Base-by-base conservation (phyloP, 805 yeast genomes). In the Crinitomyces ghanaensis region DNA sequence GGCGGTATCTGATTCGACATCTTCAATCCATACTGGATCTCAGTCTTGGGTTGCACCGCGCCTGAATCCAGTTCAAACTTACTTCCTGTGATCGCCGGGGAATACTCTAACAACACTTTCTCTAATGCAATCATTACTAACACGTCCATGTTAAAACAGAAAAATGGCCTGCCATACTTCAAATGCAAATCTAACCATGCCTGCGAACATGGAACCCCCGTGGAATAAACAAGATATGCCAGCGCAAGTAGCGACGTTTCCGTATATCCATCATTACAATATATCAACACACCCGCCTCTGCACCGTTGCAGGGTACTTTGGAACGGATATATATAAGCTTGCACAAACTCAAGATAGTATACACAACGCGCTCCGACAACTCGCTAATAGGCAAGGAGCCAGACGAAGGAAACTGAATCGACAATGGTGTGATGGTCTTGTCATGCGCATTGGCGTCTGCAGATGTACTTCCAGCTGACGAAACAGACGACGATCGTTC, bases 201-300 rank as follows among this genome's bases (percentile, higher is more conserved):
- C 25, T 77, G 75, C 18, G 78, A 74, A 8, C 82, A 54, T 0
- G 69, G 43, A 13, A 72, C 49, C 25, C 77, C 72, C 34, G 76
- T 68, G 2, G 81, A 53, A 55, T 77, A 88, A 37, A 88, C 78
- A 37, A 79, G 44, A 46, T 70, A 86, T 36, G 85, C 70, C 22
- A 83, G 59, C 1, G 73, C 70, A 25, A 86, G 55, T n/a, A 88
- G 63, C 4, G 94, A 74, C 33, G 86, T 78, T 50, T 85, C 95
- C 0, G 95, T 83, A 54, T 86, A 88, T 0, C 97, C 97, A 56
- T 88, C 95, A 2, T 81, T 70, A 49, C 95, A 84, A 50, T 74
- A 77, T 6, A 86, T 60, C 39, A 86, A 62, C 0, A 74, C 59
- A 3, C 52, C 49, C 1, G 48, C 47, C 9, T 40, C 39, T 30